Base-by-base conservation (phyloP, 768 basidiomycete genomes). In the Paxillus rubicundulus region DNA sequence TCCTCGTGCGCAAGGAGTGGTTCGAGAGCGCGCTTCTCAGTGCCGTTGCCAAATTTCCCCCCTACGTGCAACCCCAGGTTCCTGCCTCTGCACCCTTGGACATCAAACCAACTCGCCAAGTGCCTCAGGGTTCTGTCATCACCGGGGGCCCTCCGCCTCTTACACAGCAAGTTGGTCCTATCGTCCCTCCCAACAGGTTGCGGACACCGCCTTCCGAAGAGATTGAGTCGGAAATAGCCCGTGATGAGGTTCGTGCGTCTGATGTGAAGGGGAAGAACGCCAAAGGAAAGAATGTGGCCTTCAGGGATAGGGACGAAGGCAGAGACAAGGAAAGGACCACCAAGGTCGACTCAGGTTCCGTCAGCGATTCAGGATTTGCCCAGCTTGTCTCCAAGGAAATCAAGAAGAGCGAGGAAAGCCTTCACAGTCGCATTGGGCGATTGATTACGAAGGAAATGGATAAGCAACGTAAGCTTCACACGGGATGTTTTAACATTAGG, bases 371-470 rank as follows among this genome's bases (percentile, higher is more conserved):
- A 10, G 68, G 74, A 43, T 69, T 90, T 39, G 78, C 80, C 18
- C 77, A 81, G 50, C 74, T 80, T 12, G 73, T 93, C 46, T 75
- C 81, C 40, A 82, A 85, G 63, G 91, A 93, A 70, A 91, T 92
- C 58, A 83, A 78, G 67, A 87, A 86, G 76, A 84, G 87, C 38
- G 91, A 94, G 68, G 89, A 90, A 63, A 90, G 72, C 59, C 68
- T 94, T 45, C 86, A 89, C 57, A 82, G 68, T 36, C 82, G 86
- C 43, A 84, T 94, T 53, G 85, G 85, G n/a, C 82, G 86, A 40
- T 72, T 92, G 47, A 84, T 94, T 58, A 79, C 80, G 34, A 89
- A 89, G 72, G 92, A 94, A 70, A 85, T 94, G 78, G 92, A 93
- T 63, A 92, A 87, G 70, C 90, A 93, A 68, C 85, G 92, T 92